phyloP scores from a whole-genome alignment of 768 basidiomycete genomes.

The Crassisporium funariophilum region DNA sequence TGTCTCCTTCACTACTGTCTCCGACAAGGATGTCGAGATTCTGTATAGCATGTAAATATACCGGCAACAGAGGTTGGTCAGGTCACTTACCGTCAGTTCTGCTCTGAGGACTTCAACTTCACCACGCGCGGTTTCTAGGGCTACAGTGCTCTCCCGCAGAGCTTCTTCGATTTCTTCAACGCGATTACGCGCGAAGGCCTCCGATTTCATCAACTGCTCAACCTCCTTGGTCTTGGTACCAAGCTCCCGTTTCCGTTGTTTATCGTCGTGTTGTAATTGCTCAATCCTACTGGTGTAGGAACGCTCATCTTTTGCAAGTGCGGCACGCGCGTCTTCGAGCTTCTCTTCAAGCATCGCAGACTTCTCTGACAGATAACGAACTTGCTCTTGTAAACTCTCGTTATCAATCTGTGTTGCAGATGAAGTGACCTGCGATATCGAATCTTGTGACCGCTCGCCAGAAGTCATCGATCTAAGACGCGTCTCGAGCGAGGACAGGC shows the following conservation, averaged over 20 bases:
- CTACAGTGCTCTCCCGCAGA: conserved; percentile 80
- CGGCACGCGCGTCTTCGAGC: conserved; percentile 73
- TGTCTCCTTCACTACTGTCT: conserved; percentile 40
- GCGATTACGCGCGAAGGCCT: conserved; percentile 60
- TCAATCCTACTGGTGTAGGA: conserved; percentile 62
- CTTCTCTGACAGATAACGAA: conserved; percentile 83
- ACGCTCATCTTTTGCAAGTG: conserved; percentile 75
- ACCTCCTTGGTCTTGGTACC: conserved; percentile 64
- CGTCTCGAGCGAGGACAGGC: conserved; percentile 59
- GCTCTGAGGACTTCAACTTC: conserved; percentile 81
- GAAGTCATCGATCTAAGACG: conserved; percentile 24
- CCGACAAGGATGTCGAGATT: conserved; percentile 65
- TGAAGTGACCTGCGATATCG: conserved; percentile 36
- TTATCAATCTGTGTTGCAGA: conserved; percentile 94
- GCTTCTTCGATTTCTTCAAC: conserved; percentile 91
- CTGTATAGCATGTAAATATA: conserved; percentile 36
- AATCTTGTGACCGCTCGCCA: conserved; percentile 28
- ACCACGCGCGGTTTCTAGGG: conserved; percentile 86
- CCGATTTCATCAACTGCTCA: conserved; percentile 63
- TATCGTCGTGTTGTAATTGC: conserved; percentile 74
- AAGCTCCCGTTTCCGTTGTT: conserved; percentile 70
- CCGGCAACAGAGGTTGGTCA: not conserved
- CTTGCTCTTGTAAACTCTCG: conserved; percentile 86
- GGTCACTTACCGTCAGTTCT: conserved; percentile 68
- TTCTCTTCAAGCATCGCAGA: conserved; percentile 78